A percentile compares a stretch with the other conserved stretches of the same genome.
These are phyloP conservation scores for Aspergillus ostianus DNA, from an alignment of 495 filamentous ascomycete species.

Conservation along the genomic window DNA sequence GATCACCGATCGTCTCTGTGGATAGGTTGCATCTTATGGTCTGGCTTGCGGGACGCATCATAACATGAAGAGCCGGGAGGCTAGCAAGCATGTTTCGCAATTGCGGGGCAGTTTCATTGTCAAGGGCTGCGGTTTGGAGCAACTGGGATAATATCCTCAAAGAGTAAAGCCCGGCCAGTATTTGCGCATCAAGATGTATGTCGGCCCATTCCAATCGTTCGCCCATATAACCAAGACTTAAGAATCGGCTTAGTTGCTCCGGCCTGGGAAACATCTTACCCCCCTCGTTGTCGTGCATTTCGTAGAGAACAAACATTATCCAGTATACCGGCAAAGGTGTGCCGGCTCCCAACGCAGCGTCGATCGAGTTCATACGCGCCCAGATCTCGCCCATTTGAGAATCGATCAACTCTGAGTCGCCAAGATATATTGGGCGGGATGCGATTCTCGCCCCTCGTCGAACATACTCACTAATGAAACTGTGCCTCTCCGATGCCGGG, in stretches of 20 bases:
- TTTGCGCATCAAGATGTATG: constrained; percentile 62
- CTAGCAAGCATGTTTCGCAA: constrained; percentile 16
- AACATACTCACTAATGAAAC: constrained; percentile 45
- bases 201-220: constrained; percentile 51
- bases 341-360: constrained; percentile 9
- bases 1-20: constrained; percentile 1
- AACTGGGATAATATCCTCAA: constrained; percentile 63
- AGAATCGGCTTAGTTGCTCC: constrained; percentile 22
- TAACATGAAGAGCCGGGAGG: constrained; percentile 34
- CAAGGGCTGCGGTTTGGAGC: constrained; percentile 25
- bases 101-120: constrained; percentile 5
- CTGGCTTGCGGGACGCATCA: constrained; percentile 28
- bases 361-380: constrained; percentile 21
- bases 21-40: constrained; percentile 6
- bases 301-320: constrained; percentile 36
- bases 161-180: constrained; percentile 63
- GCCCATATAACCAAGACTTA: constrained; percentile 27
- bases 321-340: constrained; percentile 25
- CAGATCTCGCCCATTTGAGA: constrained; percentile 17
- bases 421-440: constrained; percentile 26
- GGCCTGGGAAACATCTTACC: constrained; percentile 13
- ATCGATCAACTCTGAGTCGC: constrained; percentile 15
- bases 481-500: constrained; percentile 15
- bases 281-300: constrained; percentile 22
- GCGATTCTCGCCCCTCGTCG: constrained; percentile 44